These are phyloP conservation scores for Taxillus chinensis DNA, from an alignment of 164 flowering plant genomes.

Conservation along the genomic window DNA sequence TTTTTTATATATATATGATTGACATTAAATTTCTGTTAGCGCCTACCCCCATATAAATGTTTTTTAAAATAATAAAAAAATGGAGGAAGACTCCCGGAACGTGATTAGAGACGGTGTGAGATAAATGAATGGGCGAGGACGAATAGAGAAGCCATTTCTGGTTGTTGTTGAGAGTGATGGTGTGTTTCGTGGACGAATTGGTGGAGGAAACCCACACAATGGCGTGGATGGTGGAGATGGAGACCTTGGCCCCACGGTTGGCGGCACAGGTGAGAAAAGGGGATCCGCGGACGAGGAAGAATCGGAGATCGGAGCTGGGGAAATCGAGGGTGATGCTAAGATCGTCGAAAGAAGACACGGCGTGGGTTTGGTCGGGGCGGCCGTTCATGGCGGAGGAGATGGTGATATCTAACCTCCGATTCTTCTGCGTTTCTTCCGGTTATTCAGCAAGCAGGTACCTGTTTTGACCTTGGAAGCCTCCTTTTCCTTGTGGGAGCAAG, in stretches of 20 bases:
- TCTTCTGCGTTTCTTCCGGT: neutral
- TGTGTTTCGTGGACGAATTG: conserved; percentile 36
- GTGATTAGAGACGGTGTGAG: conserved; percentile 28
- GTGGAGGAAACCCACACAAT: conserved; percentile 37
- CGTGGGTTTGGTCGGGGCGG: conserved; percentile 18
- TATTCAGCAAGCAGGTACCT: neutral
- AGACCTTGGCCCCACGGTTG: conserved; percentile 16
- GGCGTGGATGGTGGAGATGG: conserved; percentile 57
- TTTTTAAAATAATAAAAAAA: too few species aligned
- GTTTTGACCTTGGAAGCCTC: neutral
- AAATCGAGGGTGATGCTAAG: conserved; percentile 68
- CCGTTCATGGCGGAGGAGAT: conserved; percentile 30
- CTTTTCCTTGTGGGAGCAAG: neutral
- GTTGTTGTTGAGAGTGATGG: conserved; percentile 50
- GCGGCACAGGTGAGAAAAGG: conserved; percentile 60
- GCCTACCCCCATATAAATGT: too few species aligned
- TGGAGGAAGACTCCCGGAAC: too few species aligned
- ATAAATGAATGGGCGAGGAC: conserved; percentile 46
- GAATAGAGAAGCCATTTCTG: conserved; percentile 83
- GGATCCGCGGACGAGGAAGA: conserved; percentile 74
- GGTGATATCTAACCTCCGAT: conserved; percentile 64
- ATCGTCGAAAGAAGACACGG: conserved; percentile 52
- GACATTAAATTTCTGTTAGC: too few species aligned
- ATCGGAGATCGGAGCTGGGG: conserved; percentile 40
- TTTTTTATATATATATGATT: too few species aligned